Evolutionary conservation across 495 filamentous ascomycete species (phyloP).

Genomic region (Aspergillus conjunctus): DNA sequence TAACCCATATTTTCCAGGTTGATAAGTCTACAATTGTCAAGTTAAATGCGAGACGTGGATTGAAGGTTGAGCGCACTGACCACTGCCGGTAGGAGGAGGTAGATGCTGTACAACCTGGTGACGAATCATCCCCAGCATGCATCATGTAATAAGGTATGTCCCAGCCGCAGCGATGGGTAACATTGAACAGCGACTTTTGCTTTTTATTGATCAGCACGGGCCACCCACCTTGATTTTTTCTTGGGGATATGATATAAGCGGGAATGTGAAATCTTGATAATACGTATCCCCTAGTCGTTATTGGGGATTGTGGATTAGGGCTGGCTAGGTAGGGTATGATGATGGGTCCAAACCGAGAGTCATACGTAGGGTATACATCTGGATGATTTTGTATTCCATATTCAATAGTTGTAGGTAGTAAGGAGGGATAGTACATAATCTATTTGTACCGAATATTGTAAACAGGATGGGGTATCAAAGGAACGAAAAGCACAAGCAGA

Average conservation of each 20-base stretch:
- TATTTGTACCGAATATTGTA: constrained; percentile 15
- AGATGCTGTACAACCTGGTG: neutral
- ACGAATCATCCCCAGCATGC: neutral
- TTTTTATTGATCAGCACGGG: neutral
- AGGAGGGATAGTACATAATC: constrained; percentile 13
- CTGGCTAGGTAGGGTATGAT: too few species aligned
- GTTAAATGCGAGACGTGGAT: neutral
- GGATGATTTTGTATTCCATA: neutral
- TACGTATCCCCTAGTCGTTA: too few species aligned
- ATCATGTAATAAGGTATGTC: neutral
- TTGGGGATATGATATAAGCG: neutral
- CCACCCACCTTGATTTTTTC: constrained; percentile 1
- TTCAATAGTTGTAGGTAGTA: neutral
- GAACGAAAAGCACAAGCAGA: constrained; percentile 13
- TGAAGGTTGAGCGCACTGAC: too few species aligned
- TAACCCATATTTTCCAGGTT: too few species aligned
- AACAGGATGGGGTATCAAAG: constrained; percentile 18
- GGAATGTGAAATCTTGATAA: too few species aligned
- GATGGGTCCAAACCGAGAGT: too few species aligned
- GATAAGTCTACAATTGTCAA: too few species aligned
- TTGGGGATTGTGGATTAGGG: too few species aligned
- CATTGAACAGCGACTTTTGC: neutral
- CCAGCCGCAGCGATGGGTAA: neutral
- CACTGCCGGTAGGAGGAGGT: too few species aligned
- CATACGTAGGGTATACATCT: too few species aligned